These are phyloP conservation scores for Penicillium glabrum DNA, from an alignment of 2,329 filamentous ascomycete species.

Conservation along the genomic window DNA sequence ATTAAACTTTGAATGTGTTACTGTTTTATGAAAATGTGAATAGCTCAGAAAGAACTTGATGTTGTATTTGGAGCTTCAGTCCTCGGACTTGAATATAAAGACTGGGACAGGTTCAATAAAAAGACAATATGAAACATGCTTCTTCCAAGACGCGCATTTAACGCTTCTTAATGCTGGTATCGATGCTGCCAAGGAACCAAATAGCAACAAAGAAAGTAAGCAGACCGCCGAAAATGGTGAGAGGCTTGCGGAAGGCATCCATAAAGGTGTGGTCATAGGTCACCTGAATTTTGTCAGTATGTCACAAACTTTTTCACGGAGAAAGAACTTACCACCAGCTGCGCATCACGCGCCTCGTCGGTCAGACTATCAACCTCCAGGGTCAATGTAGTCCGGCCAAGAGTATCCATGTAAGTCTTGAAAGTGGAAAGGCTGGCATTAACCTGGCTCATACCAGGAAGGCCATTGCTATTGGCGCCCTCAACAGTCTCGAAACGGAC, in stretches of 20 bases:
- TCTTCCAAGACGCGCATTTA: constrained; percentile 26
- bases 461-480: constrained; percentile 62
- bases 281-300: constrained; percentile 45
- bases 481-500: constrained; percentile 67
- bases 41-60: constrained; percentile 3
- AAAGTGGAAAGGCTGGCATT: constrained; percentile 64
- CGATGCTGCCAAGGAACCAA: constrained; percentile 74
- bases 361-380: constrained; percentile 83
- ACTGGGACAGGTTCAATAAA: constrained; percentile 6
- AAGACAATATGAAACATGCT: constrained; percentile 19
- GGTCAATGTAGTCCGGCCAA: constrained; percentile 79
- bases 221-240: constrained; percentile 74
- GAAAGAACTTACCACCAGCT: constrained; percentile 60
- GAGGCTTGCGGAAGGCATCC: constrained; percentile 78
- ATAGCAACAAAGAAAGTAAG: constrained; percentile 71
- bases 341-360: constrained; percentile 82
- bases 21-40: neutral
- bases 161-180: constrained; percentile 73
- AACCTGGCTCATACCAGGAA: constrained; percentile 61
- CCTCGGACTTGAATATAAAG: constrained; percentile 13
- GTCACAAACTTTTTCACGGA: neutral
- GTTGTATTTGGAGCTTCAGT: constrained; percentile 3
- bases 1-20: too few relatives aligned
- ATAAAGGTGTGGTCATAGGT: constrained; percentile 80
- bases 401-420: constrained; percentile 89